Evolutionary conservation across 495 filamentous ascomycete genomes (phyloP).

Genomic region (Penicillium egyptiacum): DNA sequence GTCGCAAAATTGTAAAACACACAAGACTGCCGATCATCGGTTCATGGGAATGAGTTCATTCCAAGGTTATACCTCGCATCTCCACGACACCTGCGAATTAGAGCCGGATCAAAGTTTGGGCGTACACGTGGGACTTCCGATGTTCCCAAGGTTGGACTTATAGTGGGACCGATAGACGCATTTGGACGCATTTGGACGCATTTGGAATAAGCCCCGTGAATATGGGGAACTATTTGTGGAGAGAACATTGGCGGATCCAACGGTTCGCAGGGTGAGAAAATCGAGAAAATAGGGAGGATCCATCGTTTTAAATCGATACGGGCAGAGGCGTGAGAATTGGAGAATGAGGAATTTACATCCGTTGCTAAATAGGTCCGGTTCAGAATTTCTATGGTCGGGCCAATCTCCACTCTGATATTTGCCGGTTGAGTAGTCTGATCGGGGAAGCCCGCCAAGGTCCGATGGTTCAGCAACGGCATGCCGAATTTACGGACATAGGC

Average conservation of each 20-base stretch:
- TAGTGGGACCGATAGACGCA: slow-evolving; percentile 6
- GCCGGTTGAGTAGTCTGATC: not conserved
- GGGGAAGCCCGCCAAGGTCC: no score
- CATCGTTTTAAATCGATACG: no score
- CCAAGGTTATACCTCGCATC: not conserved
- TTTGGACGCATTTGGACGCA: slow-evolving; percentile 14
- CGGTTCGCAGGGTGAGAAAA: not conserved
- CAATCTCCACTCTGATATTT: not conserved
- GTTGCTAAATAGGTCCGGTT: not conserved
- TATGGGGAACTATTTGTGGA: not conserved
- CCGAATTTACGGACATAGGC: no score
- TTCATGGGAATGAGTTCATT: slow-evolving; percentile 12
- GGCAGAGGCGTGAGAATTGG: no score
- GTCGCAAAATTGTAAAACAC: slow-evolving; percentile 2
- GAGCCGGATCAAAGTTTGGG: not conserved
- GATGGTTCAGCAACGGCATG: no score
- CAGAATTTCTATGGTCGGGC: not conserved
- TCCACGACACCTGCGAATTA: not conserved
- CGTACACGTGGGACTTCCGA: not conserved
- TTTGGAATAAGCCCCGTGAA: slow-evolving; percentile 11
- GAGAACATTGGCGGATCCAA: not conserved
- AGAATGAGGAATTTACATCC: no score
- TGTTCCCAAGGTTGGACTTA: not conserved
- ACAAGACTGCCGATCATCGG: slow-evolving; percentile 4
- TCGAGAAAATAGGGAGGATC: not conserved